These are phyloP conservation scores for Xylaria grammica DNA, from an alignment of 495 filamentous ascomycete species.

Conservation along the genomic window DNA sequence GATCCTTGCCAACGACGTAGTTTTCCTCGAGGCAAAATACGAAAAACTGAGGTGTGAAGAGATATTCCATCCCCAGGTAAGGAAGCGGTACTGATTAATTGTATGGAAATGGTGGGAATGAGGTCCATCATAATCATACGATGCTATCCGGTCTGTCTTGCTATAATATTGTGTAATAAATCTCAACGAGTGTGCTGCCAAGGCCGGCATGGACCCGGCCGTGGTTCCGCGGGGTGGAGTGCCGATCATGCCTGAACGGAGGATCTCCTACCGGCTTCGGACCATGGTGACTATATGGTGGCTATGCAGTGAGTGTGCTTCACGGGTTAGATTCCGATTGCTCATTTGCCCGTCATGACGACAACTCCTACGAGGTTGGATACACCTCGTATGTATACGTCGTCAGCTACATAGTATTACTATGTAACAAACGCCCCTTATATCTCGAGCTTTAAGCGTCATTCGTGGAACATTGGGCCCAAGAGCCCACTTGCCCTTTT, in stretches of 20 bases:
- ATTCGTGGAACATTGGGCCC: conserved; percentile 17
- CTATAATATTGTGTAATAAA: too few species aligned
- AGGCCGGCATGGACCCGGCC: not conserved
- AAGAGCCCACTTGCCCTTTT: conserved; percentile 19
- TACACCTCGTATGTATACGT: too few species aligned
- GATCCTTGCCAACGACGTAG: too few species aligned
- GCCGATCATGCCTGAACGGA: conserved; percentile 18
- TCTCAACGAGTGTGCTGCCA: too few species aligned
- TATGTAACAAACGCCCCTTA: conserved; percentile 1
- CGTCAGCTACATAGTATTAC: not conserved
- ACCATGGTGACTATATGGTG: not conserved
- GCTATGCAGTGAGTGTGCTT: too few species aligned
- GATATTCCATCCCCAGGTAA: too few species aligned
- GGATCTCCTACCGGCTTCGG: conserved; percentile 19
- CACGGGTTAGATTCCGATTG: not conserved
- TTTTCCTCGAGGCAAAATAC: too few species aligned
- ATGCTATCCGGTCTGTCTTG: too few species aligned
- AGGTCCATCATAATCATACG: too few species aligned
- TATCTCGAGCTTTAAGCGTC: not conserved
- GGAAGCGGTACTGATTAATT: too few species aligned
- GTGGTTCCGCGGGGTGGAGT: conserved; percentile 9
- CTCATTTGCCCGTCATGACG: not conserved
- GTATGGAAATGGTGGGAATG: too few species aligned
- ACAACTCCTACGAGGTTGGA: not conserved
- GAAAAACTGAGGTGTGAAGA: too few species aligned